Percentiles rank a stretch among this genome's conserved stretches.
These are phyloP conservation scores for Fusarium vanettenii DNA, from an alignment of 2,329 filamentous ascomycete species.

Conservation along the genomic window DNA sequence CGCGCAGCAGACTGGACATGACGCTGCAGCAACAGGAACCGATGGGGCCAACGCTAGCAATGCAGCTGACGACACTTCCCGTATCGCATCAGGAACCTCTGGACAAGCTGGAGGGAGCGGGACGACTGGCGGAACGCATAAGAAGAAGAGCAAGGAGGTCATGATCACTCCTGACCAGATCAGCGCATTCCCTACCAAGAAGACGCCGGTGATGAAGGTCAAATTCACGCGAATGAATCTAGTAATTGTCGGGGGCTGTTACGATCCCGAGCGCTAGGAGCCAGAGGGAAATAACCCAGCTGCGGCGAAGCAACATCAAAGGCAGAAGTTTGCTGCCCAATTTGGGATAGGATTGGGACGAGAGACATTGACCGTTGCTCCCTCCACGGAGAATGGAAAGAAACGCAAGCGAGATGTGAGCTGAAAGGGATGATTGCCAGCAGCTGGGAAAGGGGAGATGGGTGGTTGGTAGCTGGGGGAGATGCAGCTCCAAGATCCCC, in stretches of 20 bases:
- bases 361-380: constrained; percentile 1
- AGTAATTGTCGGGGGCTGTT: constrained; percentile 84
- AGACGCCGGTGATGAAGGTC: constrained; percentile 92
- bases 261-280: constrained; percentile 63
- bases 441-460: not conserved
- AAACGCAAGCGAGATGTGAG: not conserved
- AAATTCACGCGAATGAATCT: constrained; percentile 96
- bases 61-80: constrained; percentile 45
- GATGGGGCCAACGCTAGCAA: constrained; percentile 53
- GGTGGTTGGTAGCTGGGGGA: not conserved
- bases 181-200: constrained; percentile 94
- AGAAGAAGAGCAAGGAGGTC: constrained; percentile 90
- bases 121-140: constrained; percentile 52
- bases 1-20: constrained; percentile 56
- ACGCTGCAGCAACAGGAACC: constrained; percentile 55
- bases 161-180: constrained; percentile 94
- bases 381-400: not conserved
- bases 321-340: constrained; percentile 25
- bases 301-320: constrained; percentile 17
- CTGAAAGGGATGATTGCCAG: not conserved
- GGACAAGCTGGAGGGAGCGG: constrained; percentile 44
- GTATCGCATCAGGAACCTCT: constrained; percentile 39
- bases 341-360: constrained; percentile 34
- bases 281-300: constrained; percentile 20
- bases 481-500: not conserved